phyloP scores from a whole-genome alignment of 176 grass and related monocot genomes.

The Panicum miliaceum region DNA sequence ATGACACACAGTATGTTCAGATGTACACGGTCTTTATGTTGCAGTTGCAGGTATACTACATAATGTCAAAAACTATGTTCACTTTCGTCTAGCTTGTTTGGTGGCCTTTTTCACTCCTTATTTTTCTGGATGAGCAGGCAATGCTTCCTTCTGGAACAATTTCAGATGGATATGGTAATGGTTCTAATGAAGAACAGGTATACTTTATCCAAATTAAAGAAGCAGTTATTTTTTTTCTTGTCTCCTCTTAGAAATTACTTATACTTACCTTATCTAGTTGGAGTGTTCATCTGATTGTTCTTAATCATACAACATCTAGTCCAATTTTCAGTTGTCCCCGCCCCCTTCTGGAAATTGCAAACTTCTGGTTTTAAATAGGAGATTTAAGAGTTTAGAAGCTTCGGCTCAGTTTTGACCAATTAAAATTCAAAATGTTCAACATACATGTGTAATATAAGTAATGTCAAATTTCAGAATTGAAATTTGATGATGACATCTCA shows the following conservation, averaged over 20 bases:
- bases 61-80: neutral
- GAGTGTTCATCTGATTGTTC: neutral
- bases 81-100: conserved; percentile 16
- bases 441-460: neutral
- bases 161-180: conserved; percentile 16
- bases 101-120: neutral
- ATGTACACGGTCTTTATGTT: conserved; percentile 17
- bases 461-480: neutral
- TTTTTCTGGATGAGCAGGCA: conserved; percentile 1
- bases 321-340: neutral
- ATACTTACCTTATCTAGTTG: neutral
- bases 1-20: conserved; percentile 9
- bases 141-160: conserved; percentile 24
- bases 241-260: neutral
- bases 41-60: conserved; percentile 18
- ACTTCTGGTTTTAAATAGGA: neutral
- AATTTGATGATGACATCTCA: neutral
- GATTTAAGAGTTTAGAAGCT: neutral
- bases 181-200: conserved; percentile 33
- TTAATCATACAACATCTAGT: neutral
- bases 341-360: neutral
- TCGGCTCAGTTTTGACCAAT: neutral
- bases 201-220: neutral
- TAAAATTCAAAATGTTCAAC: neutral
- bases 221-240: neutral